Evolutionary conservation across 352 stramenopile genomes (phyloP), one percentile per base, ranked within the genome.

Genomic region (Phytophthora hibernalis): DNA sequence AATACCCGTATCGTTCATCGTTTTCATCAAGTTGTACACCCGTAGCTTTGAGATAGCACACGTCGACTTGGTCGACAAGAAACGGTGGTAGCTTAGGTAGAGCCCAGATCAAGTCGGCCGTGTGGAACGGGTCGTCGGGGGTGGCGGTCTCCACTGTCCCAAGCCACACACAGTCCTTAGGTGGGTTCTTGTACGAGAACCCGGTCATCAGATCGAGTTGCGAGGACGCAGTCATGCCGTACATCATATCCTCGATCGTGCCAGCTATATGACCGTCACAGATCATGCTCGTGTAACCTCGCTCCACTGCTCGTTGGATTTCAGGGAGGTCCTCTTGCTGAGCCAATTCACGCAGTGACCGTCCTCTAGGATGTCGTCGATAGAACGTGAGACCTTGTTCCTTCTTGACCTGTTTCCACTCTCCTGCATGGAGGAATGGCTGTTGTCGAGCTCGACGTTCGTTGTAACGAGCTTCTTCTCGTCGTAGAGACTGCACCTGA

Each of bases 321-420:
- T 79, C 70, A 2, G 53, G 52, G 7, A 75, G 60, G 15, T 83
- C 54, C 44, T 72, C 59, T 44, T 77, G 60, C 5, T 58, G 40
- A 44, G 72, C 61, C 52, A 72, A 51, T 58, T 77, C 61, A 50
- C 54, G 61, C 20, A 78, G 48, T 18, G 70, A 70, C 2, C 70
- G 70, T 12, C 61, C 71, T 43, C 71, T 40, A 43, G 44, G 47
- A 18, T 72, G 67, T 0, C 77, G 75, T 12, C 77, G 79, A 45
- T 79, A 89, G 47, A 87, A 72, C 18, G 82, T 77, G 45, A 90
- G 54, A 2, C 50, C 56, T 11, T 76, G 68, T 31, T 76, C 61
- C 8, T 47, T 63, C 28, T 74, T 76, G n/a, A 79, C 59, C 38
- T 71, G 53, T 38, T 82, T 82, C 82, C 82, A 90, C 51, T 89